A percentile compares a stretch with the other conserved stretches of the same genome.
Conservation (phyloP, 2,329 filamentous ascomycete species). For the Fusarium sp. region DNA sequence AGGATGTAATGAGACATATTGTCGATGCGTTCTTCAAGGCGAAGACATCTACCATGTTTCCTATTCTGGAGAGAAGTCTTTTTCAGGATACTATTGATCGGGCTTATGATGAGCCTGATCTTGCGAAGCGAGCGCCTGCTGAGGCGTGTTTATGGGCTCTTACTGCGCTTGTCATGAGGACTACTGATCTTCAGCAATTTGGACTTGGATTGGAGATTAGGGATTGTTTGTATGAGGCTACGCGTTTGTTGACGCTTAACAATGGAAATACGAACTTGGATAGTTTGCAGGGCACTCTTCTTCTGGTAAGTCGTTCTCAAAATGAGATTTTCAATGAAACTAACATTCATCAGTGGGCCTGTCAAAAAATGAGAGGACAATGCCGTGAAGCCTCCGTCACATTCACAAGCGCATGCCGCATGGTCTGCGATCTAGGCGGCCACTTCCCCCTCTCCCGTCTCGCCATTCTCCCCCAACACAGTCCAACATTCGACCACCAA, state of each 20-base stretch:
- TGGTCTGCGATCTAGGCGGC: conserved; percentile 29
- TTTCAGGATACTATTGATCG: conserved; percentile 16
- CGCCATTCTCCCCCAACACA: conserved; percentile 21
- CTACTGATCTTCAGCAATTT: neutral
- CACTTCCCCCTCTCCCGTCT: conserved; percentile 19
- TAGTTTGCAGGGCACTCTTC: conserved; percentile 22
- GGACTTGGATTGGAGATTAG: conserved; percentile 2
- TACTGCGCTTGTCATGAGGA: conserved; percentile 15
- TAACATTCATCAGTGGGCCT: conserved; percentile 1
- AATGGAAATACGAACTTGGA: conserved; percentile 27
- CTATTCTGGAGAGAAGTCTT: conserved; percentile 18
- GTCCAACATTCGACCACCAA: conserved; percentile 20
- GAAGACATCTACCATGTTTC: conserved; percentile 22
- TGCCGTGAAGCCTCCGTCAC: conserved; percentile 25
- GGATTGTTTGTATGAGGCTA: conserved; percentile 16
- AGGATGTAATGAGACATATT: neutral
- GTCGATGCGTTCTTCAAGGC: conserved; percentile 26
- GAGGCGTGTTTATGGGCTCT: conserved; percentile 29
- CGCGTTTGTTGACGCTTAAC: neutral
- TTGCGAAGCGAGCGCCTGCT: neutral
- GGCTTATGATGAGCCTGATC: conserved; percentile 14
- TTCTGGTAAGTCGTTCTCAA: neutral
- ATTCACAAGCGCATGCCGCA: conserved; percentile 22
- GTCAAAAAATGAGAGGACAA: conserved; percentile 18
- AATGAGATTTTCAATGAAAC: rapidly evolving